Percentiles rank a stretch among this genome's conserved stretches.
phyloP scores from a whole-genome alignment of 2,329 filamentous ascomycete genomes.

The Ophiostoma australiae region DNA sequence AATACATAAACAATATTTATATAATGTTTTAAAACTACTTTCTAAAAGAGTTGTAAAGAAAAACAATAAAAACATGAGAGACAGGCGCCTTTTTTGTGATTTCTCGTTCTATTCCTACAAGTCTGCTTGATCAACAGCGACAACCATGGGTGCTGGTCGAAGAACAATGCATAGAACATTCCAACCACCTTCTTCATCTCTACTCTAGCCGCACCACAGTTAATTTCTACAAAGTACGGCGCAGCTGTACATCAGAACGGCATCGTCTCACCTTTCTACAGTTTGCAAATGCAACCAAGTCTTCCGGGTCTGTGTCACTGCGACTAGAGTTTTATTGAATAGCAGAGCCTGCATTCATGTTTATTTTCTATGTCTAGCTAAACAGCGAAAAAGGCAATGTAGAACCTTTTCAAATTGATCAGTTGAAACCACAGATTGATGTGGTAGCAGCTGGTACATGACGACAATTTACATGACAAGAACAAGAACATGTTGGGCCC shows the following conservation, averaged over 20 bases:
- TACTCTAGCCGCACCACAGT: not conserved
- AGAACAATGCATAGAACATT: not conserved
- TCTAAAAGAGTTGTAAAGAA: too few relatives aligned
- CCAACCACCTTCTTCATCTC: not conserved
- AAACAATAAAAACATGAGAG: too few relatives aligned
- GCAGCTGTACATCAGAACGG: not conserved
- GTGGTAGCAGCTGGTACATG: not conserved
- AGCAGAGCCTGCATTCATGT: slow-evolving; percentile 13
- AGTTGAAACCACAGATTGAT: not conserved
- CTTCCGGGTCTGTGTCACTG: not conserved
- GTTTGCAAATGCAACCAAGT: too few relatives aligned
- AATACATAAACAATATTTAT: too few relatives aligned
- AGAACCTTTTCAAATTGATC: not conserved
- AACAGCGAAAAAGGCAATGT: not conserved
- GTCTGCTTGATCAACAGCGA: not conserved
- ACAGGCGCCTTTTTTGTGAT: too few relatives aligned
- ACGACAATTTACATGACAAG: slow-evolving; percentile 14
- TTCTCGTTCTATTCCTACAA: not conserved
- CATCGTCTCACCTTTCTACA: not conserved
- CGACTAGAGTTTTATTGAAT: not conserved
- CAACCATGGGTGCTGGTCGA: not conserved
- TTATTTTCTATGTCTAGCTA: slow-evolving; percentile 16
- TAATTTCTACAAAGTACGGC: not conserved
- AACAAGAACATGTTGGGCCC: slow-evolving; percentile 13
- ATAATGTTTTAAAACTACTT: too few relatives aligned